Evolutionary conservation across 192 early-diverging fungal species (phyloP).

Genomic region (Diversispora epigaea): DNA sequence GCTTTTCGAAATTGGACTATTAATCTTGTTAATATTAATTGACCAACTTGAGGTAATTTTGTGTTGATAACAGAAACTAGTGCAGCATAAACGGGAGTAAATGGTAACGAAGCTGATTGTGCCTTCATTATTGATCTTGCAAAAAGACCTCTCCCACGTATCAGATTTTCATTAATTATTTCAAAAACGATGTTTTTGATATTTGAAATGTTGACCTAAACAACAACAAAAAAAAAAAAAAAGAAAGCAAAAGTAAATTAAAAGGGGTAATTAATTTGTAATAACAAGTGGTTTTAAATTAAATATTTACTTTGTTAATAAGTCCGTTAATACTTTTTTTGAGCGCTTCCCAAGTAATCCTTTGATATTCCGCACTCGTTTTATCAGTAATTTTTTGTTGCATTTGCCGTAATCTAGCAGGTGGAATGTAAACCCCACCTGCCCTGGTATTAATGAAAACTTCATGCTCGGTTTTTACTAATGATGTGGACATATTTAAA

Average conservation of each 20-base stretch:
- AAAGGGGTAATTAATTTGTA: not conserved
- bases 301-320: constrained; percentile 76
- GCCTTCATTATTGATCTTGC: constrained; percentile 86
- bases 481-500: not conserved
- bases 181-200: constrained; percentile 89
- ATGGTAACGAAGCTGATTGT: constrained; percentile 81
- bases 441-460: constrained; percentile 44
- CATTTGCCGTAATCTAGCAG: constrained; percentile 74
- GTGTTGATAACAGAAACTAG: constrained; percentile 89
- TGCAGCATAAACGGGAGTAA: constrained; percentile 90
- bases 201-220: constrained; percentile 82
- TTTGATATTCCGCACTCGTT: constrained; percentile 69
- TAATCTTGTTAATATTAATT: constrained; percentile 79
- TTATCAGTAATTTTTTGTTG: constrained; percentile 71
- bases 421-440: constrained; percentile 85
- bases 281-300: not conserved
- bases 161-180: constrained; percentile 85
- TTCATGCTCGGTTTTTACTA: constrained; percentile 3
- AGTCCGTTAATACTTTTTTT: constrained; percentile 94
- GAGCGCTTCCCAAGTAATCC: constrained; percentile 89
- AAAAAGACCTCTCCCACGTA: constrained; percentile 89
- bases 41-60: constrained; percentile 88
- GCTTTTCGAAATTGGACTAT: constrained; percentile 87
- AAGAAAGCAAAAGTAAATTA: not conserved
- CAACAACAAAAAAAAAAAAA: too few species aligned